phyloP scores from a whole-genome alignment of 2,329 filamentous ascomycete genomes.

The Phyllosticta citriasiana region DNA sequence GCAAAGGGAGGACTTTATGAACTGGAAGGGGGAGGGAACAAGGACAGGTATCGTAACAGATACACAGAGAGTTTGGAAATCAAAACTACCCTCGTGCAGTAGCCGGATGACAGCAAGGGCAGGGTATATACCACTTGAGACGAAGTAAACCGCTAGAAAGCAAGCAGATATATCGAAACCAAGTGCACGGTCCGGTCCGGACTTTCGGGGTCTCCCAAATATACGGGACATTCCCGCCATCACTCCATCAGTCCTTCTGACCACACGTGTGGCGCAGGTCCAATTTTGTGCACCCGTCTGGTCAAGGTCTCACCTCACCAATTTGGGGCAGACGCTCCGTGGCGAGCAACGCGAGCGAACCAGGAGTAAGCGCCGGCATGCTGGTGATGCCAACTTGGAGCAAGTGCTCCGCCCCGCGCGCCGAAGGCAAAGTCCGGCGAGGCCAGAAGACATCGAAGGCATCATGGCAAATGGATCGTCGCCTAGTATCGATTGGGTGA shows the following conservation, averaged over 20 bases:
- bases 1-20: background rate
- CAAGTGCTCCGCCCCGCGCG: background rate
- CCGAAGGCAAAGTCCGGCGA: background rate
- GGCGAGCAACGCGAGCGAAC: background rate
- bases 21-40: background rate
- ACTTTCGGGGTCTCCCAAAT: background rate
- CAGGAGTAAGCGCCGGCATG: background rate
- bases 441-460: background rate
- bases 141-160: background rate
- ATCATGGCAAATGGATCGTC: background rate
- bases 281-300: background rate
- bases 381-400: background rate
- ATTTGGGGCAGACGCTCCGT: background rate
- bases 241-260: background rate
- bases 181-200: background rate
- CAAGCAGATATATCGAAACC: background rate
- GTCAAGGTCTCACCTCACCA: background rate
- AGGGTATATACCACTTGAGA: background rate
- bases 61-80: background rate
- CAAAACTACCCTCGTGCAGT: background rate
- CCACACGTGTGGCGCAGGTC: slow-evolving; percentile 24
- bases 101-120: background rate
- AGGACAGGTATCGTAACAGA: background rate
- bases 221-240: background rate
- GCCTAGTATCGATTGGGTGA: background rate